Base-by-base conservation (phyloP, 306 rosid species). In the Dryas octopetala region DNA sequence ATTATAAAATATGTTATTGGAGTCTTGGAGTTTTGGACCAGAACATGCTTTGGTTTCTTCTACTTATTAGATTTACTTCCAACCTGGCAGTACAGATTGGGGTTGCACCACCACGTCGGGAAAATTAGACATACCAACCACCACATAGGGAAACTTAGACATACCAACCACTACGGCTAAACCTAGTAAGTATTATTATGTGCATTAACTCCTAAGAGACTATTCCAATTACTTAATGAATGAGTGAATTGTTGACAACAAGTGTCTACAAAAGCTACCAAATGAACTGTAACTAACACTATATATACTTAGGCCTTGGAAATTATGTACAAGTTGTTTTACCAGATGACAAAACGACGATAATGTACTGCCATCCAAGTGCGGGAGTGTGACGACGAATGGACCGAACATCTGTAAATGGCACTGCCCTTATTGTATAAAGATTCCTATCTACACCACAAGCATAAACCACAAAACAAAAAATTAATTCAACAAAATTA, bases 321-420 rank as follows among this genome's bases (percentile, higher is more conserved):
- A 51, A 38, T 8, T 16, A 74, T 16, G 11, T 12, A 55, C 40
- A 16, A 16, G 15, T 16, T 32, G 71, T 40, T 52, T 74, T 76
- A 96, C 99, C 98, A 86, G 98, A 86, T 4, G 98, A 85, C 81
- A 89, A 83, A 77, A 96, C 96, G 62, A 91, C 85, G 53, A 92
- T 92, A 78, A 96, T 68, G 85, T 92, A 92, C 83, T 88, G 99
- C 98, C 99, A 96, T 19, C 96, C 98, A 73, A 96, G 85, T 13
- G 99, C 85, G 1, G 99, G 99, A 74, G 79, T 83, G 79, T 92
- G 99, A 79, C 96, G 89, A 26, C 96, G 91, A 55, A 96, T 89
- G 61, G 98, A 96, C 87, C 97, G 86, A 75, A 92, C 87, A 60
- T 92, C 97, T 0, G 97, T 85, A 78, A 96, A 82, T 43, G 97